Evolutionary conservation across 768 basidiomycete species (phyloP).

Genomic region (Podaxis mareebaensis): DNA sequence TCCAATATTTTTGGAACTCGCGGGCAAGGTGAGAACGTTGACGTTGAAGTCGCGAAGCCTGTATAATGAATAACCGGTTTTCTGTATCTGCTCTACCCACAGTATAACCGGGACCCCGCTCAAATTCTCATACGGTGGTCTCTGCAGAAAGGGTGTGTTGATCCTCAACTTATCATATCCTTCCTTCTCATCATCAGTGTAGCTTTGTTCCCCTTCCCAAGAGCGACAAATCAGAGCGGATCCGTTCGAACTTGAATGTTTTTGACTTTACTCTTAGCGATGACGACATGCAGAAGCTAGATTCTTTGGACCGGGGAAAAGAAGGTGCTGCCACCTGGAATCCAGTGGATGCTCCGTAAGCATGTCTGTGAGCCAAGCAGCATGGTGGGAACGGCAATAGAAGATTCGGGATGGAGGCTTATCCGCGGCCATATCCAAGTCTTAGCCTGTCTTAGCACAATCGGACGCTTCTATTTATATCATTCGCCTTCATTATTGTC

Average conservation of each 20-base stretch:
- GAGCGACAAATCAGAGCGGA: slow-evolving; percentile 65
- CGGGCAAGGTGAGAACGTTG: slow-evolving; percentile 51
- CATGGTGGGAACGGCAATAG: neutral
- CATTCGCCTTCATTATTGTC: neutral
- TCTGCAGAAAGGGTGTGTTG: slow-evolving; percentile 72
- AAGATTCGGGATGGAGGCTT: neutral
- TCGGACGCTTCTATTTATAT: neutral
- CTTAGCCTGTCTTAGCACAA: neutral
- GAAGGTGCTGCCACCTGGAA: slow-evolving; percentile 81
- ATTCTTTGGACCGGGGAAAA: slow-evolving; percentile 68
- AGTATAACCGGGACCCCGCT: slow-evolving; percentile 65
- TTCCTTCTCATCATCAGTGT: neutral
- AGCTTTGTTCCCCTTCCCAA: slow-evolving; percentile 80
- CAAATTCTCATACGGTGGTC: slow-evolving; percentile 92
- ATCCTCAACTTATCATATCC: neutral
- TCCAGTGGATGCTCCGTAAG: slow-evolving; percentile 57
- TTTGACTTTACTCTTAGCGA: slow-evolving; percentile 69
- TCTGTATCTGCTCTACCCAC: neutral
- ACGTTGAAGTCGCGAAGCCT: neutral
- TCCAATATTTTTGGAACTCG: slow-evolving; percentile 51
- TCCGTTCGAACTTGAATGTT: slow-evolving; percentile 68
- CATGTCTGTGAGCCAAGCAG: neutral
- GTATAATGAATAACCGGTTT: neutral
- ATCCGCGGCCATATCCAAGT: neutral
- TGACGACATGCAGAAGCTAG: slow-evolving; percentile 67